Evolutionary conservation across 371 early-diverging fungal genomes (phyloP).

Genomic region (Dichotomocladium elegans): DNA sequence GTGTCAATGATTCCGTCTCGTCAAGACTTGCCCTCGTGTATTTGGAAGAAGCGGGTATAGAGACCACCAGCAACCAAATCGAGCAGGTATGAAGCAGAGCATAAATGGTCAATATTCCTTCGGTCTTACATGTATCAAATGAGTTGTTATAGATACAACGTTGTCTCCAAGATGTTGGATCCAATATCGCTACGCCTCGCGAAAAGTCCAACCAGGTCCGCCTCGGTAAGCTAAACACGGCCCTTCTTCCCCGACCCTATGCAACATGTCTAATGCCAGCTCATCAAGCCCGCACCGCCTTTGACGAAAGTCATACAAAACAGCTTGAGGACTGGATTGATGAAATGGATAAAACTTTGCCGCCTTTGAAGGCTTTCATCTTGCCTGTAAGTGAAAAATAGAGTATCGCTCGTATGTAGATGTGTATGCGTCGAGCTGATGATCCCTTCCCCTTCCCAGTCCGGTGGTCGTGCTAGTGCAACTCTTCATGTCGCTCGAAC

Average conservation of each 20-base stretch:
- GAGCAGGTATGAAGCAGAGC: slow-evolving; percentile 9
- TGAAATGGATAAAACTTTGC: slow-evolving; percentile 65
- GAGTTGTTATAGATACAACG: slow-evolving; percentile 71
- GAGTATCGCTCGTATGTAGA: neutral
- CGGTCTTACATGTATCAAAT: neutral
- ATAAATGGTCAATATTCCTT: neutral
- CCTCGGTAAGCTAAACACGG: slow-evolving; percentile 39
- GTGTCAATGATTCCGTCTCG: neutral
- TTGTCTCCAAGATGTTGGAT: slow-evolving; percentile 83
- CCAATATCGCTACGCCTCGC: slow-evolving; percentile 90
- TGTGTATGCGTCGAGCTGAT: neutral
- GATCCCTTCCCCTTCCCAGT: slow-evolving; percentile 34
- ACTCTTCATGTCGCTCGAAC: slow-evolving; percentile 69
- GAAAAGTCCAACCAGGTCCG: slow-evolving; percentile 47
- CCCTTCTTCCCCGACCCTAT: no score
- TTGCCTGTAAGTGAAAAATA: slow-evolving; percentile 57
- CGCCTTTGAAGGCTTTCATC: slow-evolving; percentile 81
- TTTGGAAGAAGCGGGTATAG: slow-evolving; percentile 34
- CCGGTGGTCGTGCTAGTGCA: slow-evolving; percentile 73
- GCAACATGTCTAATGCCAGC: neutral
- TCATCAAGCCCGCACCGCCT: slow-evolving; percentile 60
- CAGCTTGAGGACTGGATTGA: slow-evolving; percentile 90
- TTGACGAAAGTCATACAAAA: slow-evolving; percentile 60
- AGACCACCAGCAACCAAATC: slow-evolving; percentile 3
- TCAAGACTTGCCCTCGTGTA: slow-evolving; percentile 67